A percentile compares a stretch with the other conserved stretches of the same genome.
Conservation (phyloP, 2,329 filamentous ascomycete genomes). For the Tolypocladium endophyticum region DNA sequence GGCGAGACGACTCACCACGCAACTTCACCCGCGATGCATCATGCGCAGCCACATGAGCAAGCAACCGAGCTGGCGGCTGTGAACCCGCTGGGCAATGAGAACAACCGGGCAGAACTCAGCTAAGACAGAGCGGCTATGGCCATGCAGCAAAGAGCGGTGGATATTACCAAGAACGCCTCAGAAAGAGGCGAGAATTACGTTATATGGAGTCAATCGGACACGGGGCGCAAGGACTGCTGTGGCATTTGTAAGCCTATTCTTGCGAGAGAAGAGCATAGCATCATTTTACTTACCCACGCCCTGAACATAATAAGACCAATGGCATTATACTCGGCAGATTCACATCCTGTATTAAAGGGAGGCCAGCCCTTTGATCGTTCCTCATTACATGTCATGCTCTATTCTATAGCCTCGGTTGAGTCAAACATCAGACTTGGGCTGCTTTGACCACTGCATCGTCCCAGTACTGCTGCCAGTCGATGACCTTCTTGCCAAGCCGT, state of each 20-base stretch:
- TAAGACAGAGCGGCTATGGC: background rate
- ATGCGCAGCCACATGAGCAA: constrained; percentile 6
- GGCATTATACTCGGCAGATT: background rate
- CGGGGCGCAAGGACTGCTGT: background rate
- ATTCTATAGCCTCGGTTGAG: background rate
- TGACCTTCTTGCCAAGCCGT: constrained; percentile 53
- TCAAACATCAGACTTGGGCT: background rate
- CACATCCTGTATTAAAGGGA: background rate
- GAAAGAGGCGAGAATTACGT: background rate
- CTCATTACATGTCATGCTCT: background rate
- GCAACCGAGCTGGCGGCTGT: constrained; percentile 17
- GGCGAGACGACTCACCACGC: background rate
- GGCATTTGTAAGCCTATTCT: background rate
- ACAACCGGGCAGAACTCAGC: constrained; percentile 21
- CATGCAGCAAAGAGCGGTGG: background rate
- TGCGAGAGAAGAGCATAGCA: background rate
- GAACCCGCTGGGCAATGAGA: constrained; percentile 17
- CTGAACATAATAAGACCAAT: background rate
- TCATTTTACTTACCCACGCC: background rate
- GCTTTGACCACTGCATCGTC: constrained; percentile 18
- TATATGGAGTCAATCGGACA: background rate
- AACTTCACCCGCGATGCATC: constrained; percentile 4
- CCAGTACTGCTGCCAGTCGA: constrained; percentile 77
- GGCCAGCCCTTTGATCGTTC: background rate
- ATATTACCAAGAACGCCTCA: background rate